Evolutionary conservation across 2,329 filamentous ascomycete genomes (phyloP).

Genomic region (Fonsecaea monophora): DNA sequence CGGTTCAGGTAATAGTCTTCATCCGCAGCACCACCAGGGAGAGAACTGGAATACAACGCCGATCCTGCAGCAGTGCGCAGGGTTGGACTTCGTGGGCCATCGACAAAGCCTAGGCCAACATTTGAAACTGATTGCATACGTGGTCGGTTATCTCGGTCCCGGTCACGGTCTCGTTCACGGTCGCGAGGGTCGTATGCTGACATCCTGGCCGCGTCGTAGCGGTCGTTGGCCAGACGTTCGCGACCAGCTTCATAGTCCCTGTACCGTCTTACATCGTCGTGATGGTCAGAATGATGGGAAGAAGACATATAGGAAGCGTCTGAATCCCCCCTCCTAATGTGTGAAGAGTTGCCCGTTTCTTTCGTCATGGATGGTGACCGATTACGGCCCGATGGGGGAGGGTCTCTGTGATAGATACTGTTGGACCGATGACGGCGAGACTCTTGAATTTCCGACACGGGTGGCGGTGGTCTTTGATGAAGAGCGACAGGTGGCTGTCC

Average conservation of each 20-base stretch:
- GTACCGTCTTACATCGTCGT: constrained; percentile 31
- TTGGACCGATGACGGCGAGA: constrained; percentile 30
- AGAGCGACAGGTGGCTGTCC: constrained; percentile 32
- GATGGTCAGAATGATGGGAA: constrained; percentile 29
- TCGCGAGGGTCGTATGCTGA: constrained; percentile 35
- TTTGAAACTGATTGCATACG: constrained; percentile 34
- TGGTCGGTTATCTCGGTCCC: constrained; percentile 28
- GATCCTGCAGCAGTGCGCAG: constrained; percentile 8
- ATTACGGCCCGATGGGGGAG: constrained; percentile 27
- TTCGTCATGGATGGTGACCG: constrained; percentile 34
- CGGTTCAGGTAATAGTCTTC: constrained; percentile 38
- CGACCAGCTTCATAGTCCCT: constrained; percentile 35
- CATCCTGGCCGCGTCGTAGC: constrained; percentile 38
- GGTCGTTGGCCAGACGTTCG: constrained; percentile 35
- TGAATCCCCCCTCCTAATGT: constrained; percentile 25
- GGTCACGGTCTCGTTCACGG: constrained; percentile 23
- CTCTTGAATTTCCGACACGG: constrained; percentile 32
- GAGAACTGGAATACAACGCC: constrained; percentile 10
- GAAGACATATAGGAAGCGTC: constrained; percentile 28
- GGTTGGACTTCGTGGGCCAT: constrained; percentile 19
- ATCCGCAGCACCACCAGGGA: constrained; percentile 18
- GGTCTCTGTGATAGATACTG: constrained; percentile 34
- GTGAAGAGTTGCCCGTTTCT: constrained; percentile 24
- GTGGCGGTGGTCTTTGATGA: constrained; percentile 34
- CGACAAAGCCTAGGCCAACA: constrained; percentile 21